Conservation (phyloP, 2,329 filamentous ascomycete genomes). For the Diaporthe vaccinii region DNA sequence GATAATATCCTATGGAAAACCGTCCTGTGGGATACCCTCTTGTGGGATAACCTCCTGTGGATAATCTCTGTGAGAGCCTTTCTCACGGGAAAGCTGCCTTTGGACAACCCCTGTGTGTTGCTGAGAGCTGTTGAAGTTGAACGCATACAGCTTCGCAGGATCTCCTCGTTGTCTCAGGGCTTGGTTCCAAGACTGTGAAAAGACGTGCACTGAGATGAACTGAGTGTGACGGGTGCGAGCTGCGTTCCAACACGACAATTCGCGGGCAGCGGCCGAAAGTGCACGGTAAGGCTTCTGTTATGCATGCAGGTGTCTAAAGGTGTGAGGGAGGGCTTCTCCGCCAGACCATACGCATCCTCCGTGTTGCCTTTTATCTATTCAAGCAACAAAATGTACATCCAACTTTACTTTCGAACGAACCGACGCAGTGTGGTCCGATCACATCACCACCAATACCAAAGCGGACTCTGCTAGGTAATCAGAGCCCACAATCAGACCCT, state of each 20-base stretch:
- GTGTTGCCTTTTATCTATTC: constrained; percentile 11
- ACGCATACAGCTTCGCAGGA: background rate
- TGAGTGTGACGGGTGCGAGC: background rate
- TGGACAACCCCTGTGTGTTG: background rate
- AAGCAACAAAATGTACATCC: background rate
- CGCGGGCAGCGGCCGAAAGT: background rate
- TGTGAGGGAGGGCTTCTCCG: constrained; percentile 1
- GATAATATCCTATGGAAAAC: no score
- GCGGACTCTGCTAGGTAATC: background rate
- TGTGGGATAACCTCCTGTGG: no score
- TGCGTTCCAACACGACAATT: background rate
- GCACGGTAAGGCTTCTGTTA: background rate
- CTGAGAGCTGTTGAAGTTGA: background rate
- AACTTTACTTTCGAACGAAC: background rate
- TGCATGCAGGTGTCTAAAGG: constrained; percentile 27
- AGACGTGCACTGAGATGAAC: no score
- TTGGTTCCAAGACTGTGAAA: background rate
- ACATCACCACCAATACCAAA: background rate
- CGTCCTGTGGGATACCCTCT: no score
- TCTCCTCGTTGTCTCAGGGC: background rate
- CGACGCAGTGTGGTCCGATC: background rate
- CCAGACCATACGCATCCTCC: background rate
- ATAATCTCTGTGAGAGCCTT: no score
- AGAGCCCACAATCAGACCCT: background rate
- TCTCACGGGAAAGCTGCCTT: no score